Evolutionary conservation across 1,284 basidiomycete species (phyloP), one percentile per base, ranked within the genome.

Genomic region (Mycena citricolor): DNA sequence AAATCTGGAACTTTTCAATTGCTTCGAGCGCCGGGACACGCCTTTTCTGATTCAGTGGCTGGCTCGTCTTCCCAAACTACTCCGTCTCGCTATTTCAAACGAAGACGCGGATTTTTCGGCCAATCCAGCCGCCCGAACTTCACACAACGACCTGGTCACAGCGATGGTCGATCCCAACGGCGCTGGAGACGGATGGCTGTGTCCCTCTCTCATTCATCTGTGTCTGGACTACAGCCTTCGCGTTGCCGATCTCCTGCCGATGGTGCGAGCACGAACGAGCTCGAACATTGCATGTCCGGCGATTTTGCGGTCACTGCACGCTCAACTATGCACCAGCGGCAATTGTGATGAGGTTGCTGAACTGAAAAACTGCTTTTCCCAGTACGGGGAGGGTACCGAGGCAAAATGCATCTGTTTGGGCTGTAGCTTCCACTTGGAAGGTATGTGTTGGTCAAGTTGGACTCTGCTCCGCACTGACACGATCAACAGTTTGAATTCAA

Each of bases 31-130:
- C 12, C 17, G 22, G 17, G 57, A 61, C 32, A 39, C 58, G 5
- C 46, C 57, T 3, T 57, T 54, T 32, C 32, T 62, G 6, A 57
- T 64, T 29, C 49, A 58, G 17, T 64, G 55, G 54, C 49, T 62
- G n/a, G 51, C 42, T 5, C 57, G 56, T 20, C 44, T 62, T 2
- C 55, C 58, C 0, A 47, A 51, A 21, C 57, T 64, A 19, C 49
- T 61, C 4, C 50, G 55, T 17, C 57, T 61, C 26, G 47, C 39
- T 2, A 32, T 63, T 20, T 16, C 39, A 12, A 16, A 38, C 20
- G n/a, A 38, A 1, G 22, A 47, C 10, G 8, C 23, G 1, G 23
- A 31, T n/a, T n/a, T n/a, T n/a, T n/a, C n/a, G n/a, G 4, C 28
- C 19, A 14, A 6, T 20, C 16, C 39, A 8, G 4, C 28, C 8